Evolutionary conservation across 257 asterid species (phyloP), one percentile per base, ranked within the genome.

Genomic region (Ehretia macrophylla): DNA sequence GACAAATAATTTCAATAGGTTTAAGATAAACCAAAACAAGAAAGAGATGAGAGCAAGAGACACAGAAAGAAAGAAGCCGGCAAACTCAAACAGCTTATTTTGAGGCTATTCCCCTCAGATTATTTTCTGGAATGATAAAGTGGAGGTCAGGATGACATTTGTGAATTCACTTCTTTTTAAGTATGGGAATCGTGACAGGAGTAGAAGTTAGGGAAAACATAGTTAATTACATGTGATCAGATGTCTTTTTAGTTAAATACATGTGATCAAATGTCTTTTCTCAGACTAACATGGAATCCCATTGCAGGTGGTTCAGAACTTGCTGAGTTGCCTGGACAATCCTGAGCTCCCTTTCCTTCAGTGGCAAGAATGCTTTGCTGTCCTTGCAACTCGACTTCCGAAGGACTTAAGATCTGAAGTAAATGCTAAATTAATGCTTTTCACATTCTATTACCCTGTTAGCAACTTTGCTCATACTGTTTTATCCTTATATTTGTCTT

Each of bases 321-420:
- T 93, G 85, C 87, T 93, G 45, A 85, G 92, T 76, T 89, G 96
- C 79, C 71, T 93, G 81, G 99, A 93, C 82, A 93, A 79, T 83
- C 99, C 99, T 4, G 96, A 86, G 85, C 95, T 93, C 69, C 99
- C 97, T 68, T 89, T 89, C 81, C 90, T 93, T 64, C 99, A 93
- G 76, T 89, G 99, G 99, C 97, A 93, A 77, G 99, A 89, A 66
- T 87, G 96, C 87, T 83, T 89, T 70, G 96, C 97, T 59, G 96
- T 93, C 64, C 79, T 93, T 67, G 99, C 99, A 50, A 93, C 81
- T 68, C 87, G 97, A 65, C 85, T 93, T 68, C 87, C 96, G 6
- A 93, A 93, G 82, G 87, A 83, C 69, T 97, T 93, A 58, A 80
- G 88, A 86, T 66, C 72, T 65, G 95, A 93, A 80, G 97, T 93